Conservation (phyloP, 2,329 filamentous ascomycete species). For the Dichotomopilus funicola region DNA sequence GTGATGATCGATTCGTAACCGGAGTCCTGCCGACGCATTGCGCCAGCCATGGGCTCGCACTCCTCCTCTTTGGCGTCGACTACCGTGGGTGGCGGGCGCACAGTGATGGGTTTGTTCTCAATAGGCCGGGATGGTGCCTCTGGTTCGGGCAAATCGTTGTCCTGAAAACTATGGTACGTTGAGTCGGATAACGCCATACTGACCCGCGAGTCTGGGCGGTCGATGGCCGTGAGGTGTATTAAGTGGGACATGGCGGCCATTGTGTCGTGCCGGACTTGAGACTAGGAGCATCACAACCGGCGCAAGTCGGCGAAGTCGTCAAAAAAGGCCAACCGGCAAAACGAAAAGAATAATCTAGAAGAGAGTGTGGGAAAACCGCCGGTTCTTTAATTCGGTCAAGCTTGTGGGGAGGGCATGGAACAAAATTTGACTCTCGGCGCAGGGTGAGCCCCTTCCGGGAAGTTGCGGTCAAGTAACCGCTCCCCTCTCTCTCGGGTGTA, state of each 20-base stretch:
- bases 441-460: background rate
- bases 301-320: background rate
- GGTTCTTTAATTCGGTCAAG: constrained; percentile 16
- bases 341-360: constrained; percentile 7
- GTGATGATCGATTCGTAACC: constrained; percentile 50
- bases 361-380: background rate
- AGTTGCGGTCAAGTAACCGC: constrained; percentile 22
- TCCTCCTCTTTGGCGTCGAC: constrained; percentile 23
- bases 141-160: constrained; percentile 43
- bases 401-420: background rate
- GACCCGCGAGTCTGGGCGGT: constrained; percentile 31
- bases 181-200: constrained; percentile 42
- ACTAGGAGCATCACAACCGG: constrained; percentile 17
- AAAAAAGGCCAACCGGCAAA: constrained; percentile 8
- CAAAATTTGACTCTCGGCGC: too few relatives aligned
- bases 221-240: constrained; percentile 12
- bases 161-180: constrained; percentile 50
- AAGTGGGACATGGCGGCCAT: constrained; percentile 18
- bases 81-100: constrained; percentile 12
- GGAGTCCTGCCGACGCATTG: constrained; percentile 51
- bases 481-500: constrained; percentile 12
- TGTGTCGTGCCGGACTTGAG: constrained; percentile 1
- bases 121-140: constrained; percentile 23
- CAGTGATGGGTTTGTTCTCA: constrained; percentile 9
- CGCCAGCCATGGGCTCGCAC: constrained; percentile 28